Evolutionary conservation across 768 basidiomycete genomes (phyloP).

Genomic region (Amanita inopinata): DNA sequence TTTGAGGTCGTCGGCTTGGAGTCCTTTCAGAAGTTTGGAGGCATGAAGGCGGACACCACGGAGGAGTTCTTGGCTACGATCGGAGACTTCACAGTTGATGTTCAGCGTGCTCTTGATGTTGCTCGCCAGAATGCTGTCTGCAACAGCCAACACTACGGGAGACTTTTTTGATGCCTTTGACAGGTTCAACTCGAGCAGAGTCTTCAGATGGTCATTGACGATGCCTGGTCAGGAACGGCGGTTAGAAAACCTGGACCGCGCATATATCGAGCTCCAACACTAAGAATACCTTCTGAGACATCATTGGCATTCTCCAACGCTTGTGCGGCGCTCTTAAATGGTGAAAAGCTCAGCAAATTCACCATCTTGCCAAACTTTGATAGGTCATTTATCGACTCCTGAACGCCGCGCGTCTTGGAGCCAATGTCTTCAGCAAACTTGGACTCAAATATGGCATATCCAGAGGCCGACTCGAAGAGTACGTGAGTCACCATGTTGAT

Average conservation of each 20-base stretch:
- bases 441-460: conserved; percentile 87
- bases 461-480: conserved; percentile 89
- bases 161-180: conserved; percentile 66
- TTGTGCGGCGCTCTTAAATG: conserved; percentile 89
- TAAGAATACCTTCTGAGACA: conserved; percentile 75
- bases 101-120: conserved; percentile 66
- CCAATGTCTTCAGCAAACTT: conserved; percentile 85
- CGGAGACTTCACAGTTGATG: conserved; percentile 74
- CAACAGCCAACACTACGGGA: conserved; percentile 65
- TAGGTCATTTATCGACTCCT: conserved; percentile 81
- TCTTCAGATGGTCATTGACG: conserved; percentile 73
- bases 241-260: too few relatives aligned
- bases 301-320: conserved; percentile 96
- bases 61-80: conserved; percentile 74
- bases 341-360: conserved; percentile 79
- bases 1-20: conserved; percentile 78
- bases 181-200: conserved; percentile 82
- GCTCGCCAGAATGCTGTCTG: conserved; percentile 64
- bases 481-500: conserved; percentile 66
- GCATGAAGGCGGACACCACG: conserved; percentile 92
- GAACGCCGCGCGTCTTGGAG: conserved; percentile 64
- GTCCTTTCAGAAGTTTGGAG: conserved; percentile 78
- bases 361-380: conserved; percentile 91
- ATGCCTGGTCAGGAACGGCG: too few relatives aligned
- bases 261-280: conserved; percentile 14